Evolutionary conservation across 2,329 filamentous ascomycete genomes (phyloP), one percentile per base, ranked within the genome.

Genomic region (Samsoniella hepiali): DNA sequence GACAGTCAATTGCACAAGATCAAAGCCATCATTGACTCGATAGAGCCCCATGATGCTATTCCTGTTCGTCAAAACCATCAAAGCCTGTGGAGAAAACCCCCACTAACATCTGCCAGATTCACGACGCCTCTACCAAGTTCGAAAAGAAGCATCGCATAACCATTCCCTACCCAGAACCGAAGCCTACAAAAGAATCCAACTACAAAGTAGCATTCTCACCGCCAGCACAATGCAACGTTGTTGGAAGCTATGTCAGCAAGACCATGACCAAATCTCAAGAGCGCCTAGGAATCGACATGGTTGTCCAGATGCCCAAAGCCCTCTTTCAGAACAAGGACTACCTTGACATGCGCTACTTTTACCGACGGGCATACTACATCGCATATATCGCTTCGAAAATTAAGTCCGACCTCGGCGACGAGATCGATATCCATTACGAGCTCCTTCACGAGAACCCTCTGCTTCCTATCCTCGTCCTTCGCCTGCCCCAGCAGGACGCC

Each of bases 291-390:
- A 82, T 97, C 65, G 94, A 98, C 75, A 85, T 98, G 83, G 87
- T 94, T 6, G 86, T 96, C 17, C 90, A 90, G 55, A 96, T 99
- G 87, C 94, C 95, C 5, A 75, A 79, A 63, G 78, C 84, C 1
- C 77, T 97, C 13, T 93, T 98, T 70, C 92, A 97, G 72, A 91
- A 96, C 51, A 98, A 98, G 77, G 95, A 99, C 76, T 97, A 94
- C 73, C 82, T 93, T 57, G 93, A 97, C 74, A 84, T 95, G 79
- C 87, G 95, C 65, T 98, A 96, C 77, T 97, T 97, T 72, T 93
- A 97, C 78, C 96, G 97, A 71, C 83, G 93, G 67, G 91, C 95
- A 13, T 98, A 94, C 76, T 98, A 96, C 72, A 79, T 98, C 58
- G 91, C 93, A 40, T 91, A 90, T 67, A 79, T 98, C 63, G 88